A percentile compares a stretch with the other conserved stretches of the same genome.
Evolutionary conservation across 2,329 filamentous ascomycete genomes (phyloP).

Genomic region (Fusarium abutilonis): DNA sequence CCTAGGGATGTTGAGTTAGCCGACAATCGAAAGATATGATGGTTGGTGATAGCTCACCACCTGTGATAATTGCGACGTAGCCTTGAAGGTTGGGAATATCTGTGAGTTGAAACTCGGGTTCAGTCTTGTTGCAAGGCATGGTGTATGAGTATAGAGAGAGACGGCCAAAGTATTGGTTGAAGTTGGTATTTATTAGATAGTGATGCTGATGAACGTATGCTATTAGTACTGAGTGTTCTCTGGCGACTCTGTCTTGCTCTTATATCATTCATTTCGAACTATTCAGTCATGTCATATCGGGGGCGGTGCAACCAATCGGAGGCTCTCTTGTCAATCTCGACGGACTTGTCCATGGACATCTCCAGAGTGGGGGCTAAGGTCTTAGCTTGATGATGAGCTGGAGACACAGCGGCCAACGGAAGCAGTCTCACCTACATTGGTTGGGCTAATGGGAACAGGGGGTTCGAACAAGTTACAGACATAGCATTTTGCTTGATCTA

Average conservation of each 20-base stretch:
- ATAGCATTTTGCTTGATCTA: not conserved
- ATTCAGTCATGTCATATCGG: not conserved
- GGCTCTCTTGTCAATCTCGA: not conserved
- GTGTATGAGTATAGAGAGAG: not conserved
- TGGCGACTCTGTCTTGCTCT: constrained; percentile 8
- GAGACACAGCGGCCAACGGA: not conserved
- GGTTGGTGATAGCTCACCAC: constrained; percentile 11
- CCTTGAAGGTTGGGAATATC: constrained; percentile 37
- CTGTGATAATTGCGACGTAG: constrained; percentile 40
- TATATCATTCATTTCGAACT: not conserved
- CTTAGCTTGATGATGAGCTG: not conserved
- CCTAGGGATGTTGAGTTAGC: not conserved
- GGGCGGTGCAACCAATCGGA: constrained; percentile 13
- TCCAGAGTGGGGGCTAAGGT: constrained; percentile 26
- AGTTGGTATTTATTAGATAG: accelerated
- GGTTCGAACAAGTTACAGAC: not conserved
- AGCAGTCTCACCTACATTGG: not conserved
- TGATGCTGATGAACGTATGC: not conserved
- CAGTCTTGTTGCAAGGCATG: constrained; percentile 21
- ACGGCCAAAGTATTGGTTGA: not conserved
- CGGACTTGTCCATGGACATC: constrained; percentile 34
- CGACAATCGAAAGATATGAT: accelerated
- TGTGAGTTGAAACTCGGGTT: constrained; percentile 26
- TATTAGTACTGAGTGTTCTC: not conserved
- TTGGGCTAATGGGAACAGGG: not conserved